These are phyloP conservation scores for Sporisorium graminicola DNA, from an alignment of 1,284 basidiomycete species.

Conservation along the genomic window DNA sequence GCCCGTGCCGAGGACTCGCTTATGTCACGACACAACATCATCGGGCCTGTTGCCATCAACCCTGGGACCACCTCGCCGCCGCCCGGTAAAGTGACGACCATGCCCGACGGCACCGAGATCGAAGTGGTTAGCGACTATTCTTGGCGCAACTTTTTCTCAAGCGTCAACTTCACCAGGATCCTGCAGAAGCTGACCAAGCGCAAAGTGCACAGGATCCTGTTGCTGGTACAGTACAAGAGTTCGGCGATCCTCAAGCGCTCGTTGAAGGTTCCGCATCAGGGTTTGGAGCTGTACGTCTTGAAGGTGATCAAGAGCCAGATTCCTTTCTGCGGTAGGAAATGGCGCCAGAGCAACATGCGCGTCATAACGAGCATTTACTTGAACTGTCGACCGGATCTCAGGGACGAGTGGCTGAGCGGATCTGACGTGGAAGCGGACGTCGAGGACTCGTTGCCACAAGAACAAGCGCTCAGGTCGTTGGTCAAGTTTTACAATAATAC, in stretches of 20 bases:
- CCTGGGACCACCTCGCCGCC: conserved; percentile 47
- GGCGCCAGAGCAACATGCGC: conserved; percentile 99
- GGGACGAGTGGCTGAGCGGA: conserved; percentile 97
- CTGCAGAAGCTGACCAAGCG: conserved; percentile 98
- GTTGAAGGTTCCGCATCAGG: conserved; percentile 90
- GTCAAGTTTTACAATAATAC: conserved; percentile 83
- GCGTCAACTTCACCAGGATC: conserved; percentile 98
- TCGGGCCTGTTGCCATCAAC: conserved; percentile 52
- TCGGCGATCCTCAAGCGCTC: conserved; percentile 89
- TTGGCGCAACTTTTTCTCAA: conserved; percentile 97
- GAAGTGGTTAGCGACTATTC: conserved; percentile 93
- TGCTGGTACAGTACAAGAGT: conserved; percentile 98
- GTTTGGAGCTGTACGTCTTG: conserved; percentile 94
- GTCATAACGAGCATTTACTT: conserved; percentile 98
- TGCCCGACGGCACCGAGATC: conserved; percentile 69
- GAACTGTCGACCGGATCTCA: conserved; percentile 93
- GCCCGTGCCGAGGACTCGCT: conserved; percentile 70
- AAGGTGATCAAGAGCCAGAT: conserved; percentile 99
- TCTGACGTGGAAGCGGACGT: conserved; percentile 90
- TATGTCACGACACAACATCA: conserved; percentile 44
- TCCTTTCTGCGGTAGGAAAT: conserved; percentile 96
- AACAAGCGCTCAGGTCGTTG: conserved; percentile 91
- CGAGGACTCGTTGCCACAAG: conserved; percentile 83
- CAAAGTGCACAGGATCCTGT: conserved; percentile 91
- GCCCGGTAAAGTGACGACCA: conserved; percentile 34